Evolutionary conservation across 176 grass and related monocot species (phyloP), one percentile per base, ranked within the genome.

Genomic region (Stipa capillata): DNA sequence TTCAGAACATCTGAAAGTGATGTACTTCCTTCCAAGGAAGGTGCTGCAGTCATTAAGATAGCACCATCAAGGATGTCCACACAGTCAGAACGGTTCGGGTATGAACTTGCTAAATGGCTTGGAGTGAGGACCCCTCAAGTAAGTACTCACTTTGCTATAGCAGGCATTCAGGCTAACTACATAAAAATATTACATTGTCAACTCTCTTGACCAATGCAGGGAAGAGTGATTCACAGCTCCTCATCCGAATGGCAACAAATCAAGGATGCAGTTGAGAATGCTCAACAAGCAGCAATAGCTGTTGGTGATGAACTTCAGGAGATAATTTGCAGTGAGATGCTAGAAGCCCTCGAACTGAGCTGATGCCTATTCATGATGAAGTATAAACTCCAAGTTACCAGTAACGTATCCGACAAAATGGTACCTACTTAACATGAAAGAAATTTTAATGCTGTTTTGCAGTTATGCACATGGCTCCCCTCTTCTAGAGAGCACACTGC

Each of bases 21-120:
- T 53, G 82, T 85, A 39, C 15, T 69, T 75, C 61, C 66, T 16
- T 62, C 78, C 58, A 90, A 83, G 60, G 91, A 97, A 72, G 80
- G 89, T 53, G 89, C 89, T 27, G 94, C 89, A 56, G 94, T 97
- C n/a, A 92, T 97, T 60, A 97, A 97, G 88, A 94, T 97, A 69
- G 87, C 91, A 70, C 89, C 91, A 73, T 94, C 94, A 45, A 93
- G 94, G 79, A 97, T 97, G 94, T 91, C 94, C 59, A 97, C 94
- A 44, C 94, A 97, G 72, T 97, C 94, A 27, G 94, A 94, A 83
- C 87, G 94, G 58, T 84, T 97, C 44, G 94, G 94, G 10, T 92
- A 97, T 69, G 91, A 97, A 88, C 87, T 97, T 39, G 94, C 94
- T 29, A 97, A 87, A 92, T 94, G 89, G 91, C 87, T 97, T 57